These are phyloP conservation scores for Trichoderma gamsii DNA, from an alignment of 495 filamentous ascomycete genomes.

Conservation along the genomic window DNA sequence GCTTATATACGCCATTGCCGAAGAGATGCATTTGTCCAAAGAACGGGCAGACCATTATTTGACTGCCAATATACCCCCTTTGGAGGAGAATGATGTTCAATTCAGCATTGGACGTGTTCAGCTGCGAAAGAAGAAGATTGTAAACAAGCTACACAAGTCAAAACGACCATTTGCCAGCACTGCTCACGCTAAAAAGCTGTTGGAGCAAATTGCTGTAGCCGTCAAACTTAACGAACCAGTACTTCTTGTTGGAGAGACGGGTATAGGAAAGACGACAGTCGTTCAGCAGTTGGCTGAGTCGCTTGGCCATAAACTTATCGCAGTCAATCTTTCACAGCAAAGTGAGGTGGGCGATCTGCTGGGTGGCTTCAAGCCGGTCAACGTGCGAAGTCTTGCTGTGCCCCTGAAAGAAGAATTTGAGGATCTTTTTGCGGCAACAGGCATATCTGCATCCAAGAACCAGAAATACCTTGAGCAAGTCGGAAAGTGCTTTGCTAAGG, in stretches of 20 bases:
- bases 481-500: conserved; percentile 68
- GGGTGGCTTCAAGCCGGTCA: conserved; percentile 94
- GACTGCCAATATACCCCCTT: conserved; percentile 57
- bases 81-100: conserved; percentile 49
- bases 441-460: conserved; percentile 79
- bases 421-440: conserved; percentile 73
- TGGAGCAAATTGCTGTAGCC: conserved; percentile 81
- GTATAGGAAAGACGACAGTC: conserved; percentile 94
- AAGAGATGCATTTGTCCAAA: conserved; percentile 76
- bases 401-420: conserved; percentile 93
- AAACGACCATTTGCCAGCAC: conserved; percentile 65
- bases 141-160: conserved; percentile 38
- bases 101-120: conserved; percentile 64
- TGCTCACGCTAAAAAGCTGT: conserved; percentile 58
- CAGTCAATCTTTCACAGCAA: conserved; percentile 94
- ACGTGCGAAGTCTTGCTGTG: conserved; percentile 76
- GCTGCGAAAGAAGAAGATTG: conserved; percentile 41
- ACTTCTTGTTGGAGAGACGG: conserved; percentile 92
- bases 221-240: conserved; percentile 81
- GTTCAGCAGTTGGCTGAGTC: conserved; percentile 85
- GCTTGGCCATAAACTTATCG: conserved; percentile 73
- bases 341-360: conserved; percentile 90
- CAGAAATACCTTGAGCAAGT: conserved; percentile 75
- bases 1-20: conserved; percentile 65
- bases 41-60: conserved; percentile 69